Evolutionary conservation across 2,329 filamentous ascomycete species (phyloP), one percentile per base, ranked within the genome.

Genomic region (Talaromyces sp.): DNA sequence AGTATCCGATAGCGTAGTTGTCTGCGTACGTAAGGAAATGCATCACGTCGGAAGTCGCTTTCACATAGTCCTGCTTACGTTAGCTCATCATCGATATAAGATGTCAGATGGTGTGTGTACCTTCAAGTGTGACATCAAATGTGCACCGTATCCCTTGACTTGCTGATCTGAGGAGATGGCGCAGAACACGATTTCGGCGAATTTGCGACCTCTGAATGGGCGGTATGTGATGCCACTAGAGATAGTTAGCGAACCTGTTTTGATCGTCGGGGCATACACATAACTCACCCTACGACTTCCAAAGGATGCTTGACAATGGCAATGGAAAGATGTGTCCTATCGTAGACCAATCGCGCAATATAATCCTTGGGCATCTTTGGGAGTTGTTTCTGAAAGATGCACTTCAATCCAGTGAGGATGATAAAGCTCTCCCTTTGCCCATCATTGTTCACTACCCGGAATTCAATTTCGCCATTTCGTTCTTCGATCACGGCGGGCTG

Each of bases 281-380:
- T 65, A 59, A 76, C 80, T 62, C 79, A 85, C 79, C 86, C 86
- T 40, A 97, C 91, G n/a, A 97, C 93, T 74, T 97, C 93, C 59
- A 97, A 83, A 0, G 95, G 94, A 72, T 96, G 93, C 82, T 98
- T 98, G 72, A 98, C 92, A 73, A 99, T 98, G 25, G 95, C 95
- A 72, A 99, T 97, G 45, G 92, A 97, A 67, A 98, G 78, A 81
- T 99, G 95, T 5, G 94, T 97, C 61, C 95, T 89, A 78, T 99
- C 95, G 80, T 99, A 99, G 66, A 99, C 95, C 7, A 99, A 87
- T 45, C 95, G 91, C 3, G 95, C 95, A 72, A 99, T 98, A 77
- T 99, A 99, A 75, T 98, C 95, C 78, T 98, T 97, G 15, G 95
- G 95, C 95, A 99, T 99, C 79, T 98, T 98, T 0, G 95, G 95